Base-by-base conservation (phyloP, 208 protist species). In the Acanthamoeba divionensis region DNA sequence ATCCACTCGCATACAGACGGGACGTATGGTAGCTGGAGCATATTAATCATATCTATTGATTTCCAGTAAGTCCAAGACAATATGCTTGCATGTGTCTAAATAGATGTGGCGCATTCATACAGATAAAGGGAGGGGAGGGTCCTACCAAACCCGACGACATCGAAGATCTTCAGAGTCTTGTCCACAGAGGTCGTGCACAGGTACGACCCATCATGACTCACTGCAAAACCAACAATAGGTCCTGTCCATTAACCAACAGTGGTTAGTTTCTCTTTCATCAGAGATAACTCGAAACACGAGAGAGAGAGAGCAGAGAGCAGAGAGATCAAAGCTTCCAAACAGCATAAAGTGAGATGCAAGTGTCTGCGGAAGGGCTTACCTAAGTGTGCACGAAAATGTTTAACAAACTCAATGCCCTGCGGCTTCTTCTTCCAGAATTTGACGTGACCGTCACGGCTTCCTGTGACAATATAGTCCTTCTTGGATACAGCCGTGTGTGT, bases 371-470 rank as follows among this genome's bases (percentile, higher is more conserved):
- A 24, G 31, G 4, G 31, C 89, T 47, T 79, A 82, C 87, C 93
- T 9, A 93, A 15, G 82, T 98, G 97, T 26, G 96, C 88, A 5
- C 75, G 69, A 88, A 96, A 98, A 33, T 94, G 87, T 85, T 98
- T 98, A 12, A 98, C 96, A 92, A 97, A 97, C 60, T 97, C 95
- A n/a, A 98, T 96, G 18, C 95, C 95, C 13, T 52, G 26, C 1
- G 63, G 71, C 45, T 85, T 83, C 67, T 97, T 97, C 83, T 97
- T 97, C 97, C 97, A 98, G 75, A 98, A 98, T 90, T 98, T 98
- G 15, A 98, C 15, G 44, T 95, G 92, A 5, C 97, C 97, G 75
- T 98, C 94, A 24, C 83, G 52, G 60, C 85, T 93, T 0, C 87
- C 92, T 0, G 96, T 98, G 38, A 98, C 71, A 5, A 98, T 48